Evolutionary conservation across 2,329 filamentous ascomycete species (phyloP).

Genomic region (Aureobasidium sp.): DNA sequence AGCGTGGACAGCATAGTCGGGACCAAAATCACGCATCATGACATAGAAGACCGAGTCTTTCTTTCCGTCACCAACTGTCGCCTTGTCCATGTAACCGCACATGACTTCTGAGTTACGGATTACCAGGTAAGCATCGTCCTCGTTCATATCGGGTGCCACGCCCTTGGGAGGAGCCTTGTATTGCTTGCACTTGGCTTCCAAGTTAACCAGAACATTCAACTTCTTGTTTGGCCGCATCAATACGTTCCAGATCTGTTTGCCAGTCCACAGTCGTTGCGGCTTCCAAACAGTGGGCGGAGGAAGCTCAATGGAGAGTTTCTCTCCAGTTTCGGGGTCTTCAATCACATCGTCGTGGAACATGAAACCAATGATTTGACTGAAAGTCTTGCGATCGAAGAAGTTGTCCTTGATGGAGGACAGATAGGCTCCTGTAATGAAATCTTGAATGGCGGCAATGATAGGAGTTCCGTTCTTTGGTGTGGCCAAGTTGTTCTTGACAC

Average conservation of each 20-base stretch:
- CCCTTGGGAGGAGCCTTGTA: slow-evolving; percentile 56
- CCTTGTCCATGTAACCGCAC: slow-evolving; percentile 97
- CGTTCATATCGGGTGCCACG: slow-evolving; percentile 70
- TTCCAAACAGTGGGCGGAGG: slow-evolving; percentile 83
- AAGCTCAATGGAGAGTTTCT: slow-evolving; percentile 63
- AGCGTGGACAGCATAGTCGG: slow-evolving; percentile 75
- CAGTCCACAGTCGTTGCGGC: slow-evolving; percentile 85
- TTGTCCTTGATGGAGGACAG: slow-evolving; percentile 85
- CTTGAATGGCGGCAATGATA: slow-evolving; percentile 97
- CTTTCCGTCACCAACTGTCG: slow-evolving; percentile 92
- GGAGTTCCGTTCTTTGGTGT: slow-evolving; percentile 97
- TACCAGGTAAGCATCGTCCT: slow-evolving; percentile 74
- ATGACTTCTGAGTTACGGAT: slow-evolving; percentile 95
- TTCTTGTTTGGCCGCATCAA: slow-evolving; percentile 81
- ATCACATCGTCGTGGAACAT: slow-evolving; percentile 73
- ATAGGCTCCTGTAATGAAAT: slow-evolving; percentile 96
- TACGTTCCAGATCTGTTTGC: slow-evolving; percentile 92
- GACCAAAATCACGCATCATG: slow-evolving; percentile 89
- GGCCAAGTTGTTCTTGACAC: slow-evolving; percentile 90
- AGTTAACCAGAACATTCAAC: slow-evolving; percentile 77
- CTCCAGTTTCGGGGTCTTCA: slow-evolving; percentile 39
- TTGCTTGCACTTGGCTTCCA: slow-evolving; percentile 86
- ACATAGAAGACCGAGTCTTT: slow-evolving; percentile 98
- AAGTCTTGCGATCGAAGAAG: slow-evolving; percentile 83
- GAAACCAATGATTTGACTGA: slow-evolving; percentile 83